Base-by-base conservation (phyloP, 176 grass and related monocot species). In the Carex pumila region DNA sequence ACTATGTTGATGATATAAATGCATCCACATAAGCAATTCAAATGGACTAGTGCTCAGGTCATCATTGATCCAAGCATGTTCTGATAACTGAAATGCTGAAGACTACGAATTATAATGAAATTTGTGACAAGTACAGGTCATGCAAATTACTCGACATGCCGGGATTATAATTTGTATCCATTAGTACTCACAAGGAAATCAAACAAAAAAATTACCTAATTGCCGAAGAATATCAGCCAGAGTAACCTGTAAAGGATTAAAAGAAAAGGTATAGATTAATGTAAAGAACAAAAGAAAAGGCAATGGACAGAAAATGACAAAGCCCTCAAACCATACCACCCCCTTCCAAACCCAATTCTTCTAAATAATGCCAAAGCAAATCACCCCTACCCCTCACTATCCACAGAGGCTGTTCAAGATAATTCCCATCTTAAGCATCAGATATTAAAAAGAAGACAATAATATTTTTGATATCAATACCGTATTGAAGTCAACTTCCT, bases 401-500 rank as follows among this genome's bases (percentile, higher is more conserved):
- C 25, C 22, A 31, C 32, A 43, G 8, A 62, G 66, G 34, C 52
- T 34, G 29, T 78, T 55, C 73, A 32, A 78, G 73, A 34, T 18
- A 78, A 7, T 3, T 32, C 25, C 25, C 25, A 36, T 57, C 49
- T 55, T 57, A 78, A 57, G 17, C 32, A 1, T 30, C 4, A 53
- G 49, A 56, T 76, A 17, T 74, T 74, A 47, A 84, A 58, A 43
- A 21, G 11, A 36, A 15, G 37, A 64, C 54, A 11, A 50, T 47
- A 32, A 70, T 36, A 71, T 69, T 30, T 39, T 30, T 53, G 5
- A 84, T 75, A 79, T 81, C 41, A 81, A 5, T 87, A 99, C 97
- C 19, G 97, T 99, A 81, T 99, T 96, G 85, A 99, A 99, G 68
- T 99, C 97, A 63, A 99, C 97, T 99, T 96, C 89, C 89, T 94